Evolutionary conservation across 352 stramenopile species (phyloP), one percentile per base, ranked within the genome.

Genomic region (Globisporangium nagaii): DNA sequence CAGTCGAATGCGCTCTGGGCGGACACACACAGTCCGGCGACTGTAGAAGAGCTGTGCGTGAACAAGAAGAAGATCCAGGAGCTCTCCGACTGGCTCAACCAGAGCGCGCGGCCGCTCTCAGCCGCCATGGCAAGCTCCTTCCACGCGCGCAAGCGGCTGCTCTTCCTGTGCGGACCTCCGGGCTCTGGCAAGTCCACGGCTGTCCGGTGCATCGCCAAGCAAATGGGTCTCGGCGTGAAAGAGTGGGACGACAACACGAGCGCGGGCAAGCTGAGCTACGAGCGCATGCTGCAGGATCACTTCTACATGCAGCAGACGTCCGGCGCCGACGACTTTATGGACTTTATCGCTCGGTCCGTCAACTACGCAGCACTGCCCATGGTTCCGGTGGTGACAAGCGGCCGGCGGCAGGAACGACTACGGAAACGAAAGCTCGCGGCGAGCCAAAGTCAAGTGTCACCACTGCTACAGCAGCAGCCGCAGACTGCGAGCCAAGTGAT

Each of bases 51-150:
- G 1, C 59, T 95, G 2, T 89, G 80, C 48, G 66, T 95, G 19
- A 85, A 89, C 56, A 90, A 88, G 63, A 91, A 90, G 49, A 95
- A 95, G 61, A 55, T 84, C 10, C 68, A 85, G 30, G 79, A 92
- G 53, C 69, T 95, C 1, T 70, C 62, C 11, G 70, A 77, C 8
- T 95, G 84, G 84, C 39, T 95, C 0, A 34, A 55, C 9, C 35
- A 34, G 3, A 80, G 79, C 45, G 54, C 71, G 22, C 43, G 41
- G 10, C 44, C 48, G 24, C 32, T 34, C 39, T 20, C 56, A 43
- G 12, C 60, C 24, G 4, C 40, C n/a, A n/a, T n/a, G 25, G 15
- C 20, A 35, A 24, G 46, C 17, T 45, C 37, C 4, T 4, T 60
- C 13, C 47, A 69, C 32, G 31, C 5, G 17, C 65, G 68, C 37